Base-by-base conservation (phyloP, 2,329 filamentous ascomycete genomes). In the Apiospora aurea region DNA sequence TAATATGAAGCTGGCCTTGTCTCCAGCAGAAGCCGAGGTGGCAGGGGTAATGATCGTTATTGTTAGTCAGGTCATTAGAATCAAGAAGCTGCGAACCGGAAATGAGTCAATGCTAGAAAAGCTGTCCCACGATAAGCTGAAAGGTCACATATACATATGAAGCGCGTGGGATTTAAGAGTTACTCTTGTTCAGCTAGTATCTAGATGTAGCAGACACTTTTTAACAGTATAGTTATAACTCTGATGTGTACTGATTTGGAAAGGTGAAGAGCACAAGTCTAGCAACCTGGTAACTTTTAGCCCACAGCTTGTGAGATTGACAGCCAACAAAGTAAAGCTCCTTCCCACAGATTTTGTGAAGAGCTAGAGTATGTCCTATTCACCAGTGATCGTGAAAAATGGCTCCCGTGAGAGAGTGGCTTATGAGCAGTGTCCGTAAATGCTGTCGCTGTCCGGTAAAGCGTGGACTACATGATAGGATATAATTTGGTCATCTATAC, bases 341-440 rank as follows among this genome's bases (percentile, higher is more conserved):
- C n/a, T 51, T 51, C 8, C 49, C 8, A 51, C n/a, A 26, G 49
- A 51, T 51, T 51, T 51, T 51, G n/a, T 51, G n/a, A 51, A 51
- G n/a, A 51, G 49, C 49, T 51, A 51, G n/a, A 51, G 49, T 14
- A 51, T 51, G n/a, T 51, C 49, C 49, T 51, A 51, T 51, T 51
- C n/a, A 26, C n/a, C n/a, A 51, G n/a, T 51, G n/a, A 51, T 51
- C 7, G n/a, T 51, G n/a, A 51, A 51, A 51, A 51, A 51, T 26
- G 7, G 8, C n/a, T 51, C 49, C 49, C n/a, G n/a, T 51, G n/a
- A 26, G 49, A 51, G 49, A 51, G n/a, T 51, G n/a, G 49, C 49
- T 51, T 51, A 51, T 51, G n/a, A 51, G n/a, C n/a, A 51, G n/a
- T 51, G 49, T 51, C n/a, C n/a, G n/a, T 51, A 51, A 51, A 51